phyloP scores from a whole-genome alignment of 768 basidiomycete genomes.

The Strobilomyces dryophilus region DNA sequence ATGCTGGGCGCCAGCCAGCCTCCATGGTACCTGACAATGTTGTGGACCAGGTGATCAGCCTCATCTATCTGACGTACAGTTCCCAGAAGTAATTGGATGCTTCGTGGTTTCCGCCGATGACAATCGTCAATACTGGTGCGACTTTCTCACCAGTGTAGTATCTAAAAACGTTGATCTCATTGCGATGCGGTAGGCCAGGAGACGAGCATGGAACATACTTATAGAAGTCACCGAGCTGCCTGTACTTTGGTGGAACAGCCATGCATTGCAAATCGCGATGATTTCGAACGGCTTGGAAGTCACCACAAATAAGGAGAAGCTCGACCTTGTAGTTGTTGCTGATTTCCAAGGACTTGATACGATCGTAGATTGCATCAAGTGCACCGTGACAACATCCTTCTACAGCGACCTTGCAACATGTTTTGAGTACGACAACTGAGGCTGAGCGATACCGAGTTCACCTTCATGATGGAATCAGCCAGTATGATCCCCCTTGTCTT shows the following conservation, averaged over 20 bases:
- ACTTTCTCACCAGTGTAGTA: conserved; percentile 82
- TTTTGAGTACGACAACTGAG: conserved; percentile 1
- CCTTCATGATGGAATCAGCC: conserved; percentile 24
- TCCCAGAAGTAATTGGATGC: conserved; percentile 97
- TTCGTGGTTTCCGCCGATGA: conserved; percentile 98
- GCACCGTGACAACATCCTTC: conserved; percentile 96
- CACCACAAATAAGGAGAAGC: conserved; percentile 88
- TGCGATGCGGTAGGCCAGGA: background rate
- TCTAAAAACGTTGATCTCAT: conserved; percentile 33
- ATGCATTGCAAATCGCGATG: conserved; percentile 81
- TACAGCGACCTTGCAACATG: conserved; percentile 62
- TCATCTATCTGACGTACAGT: conserved; percentile 50
- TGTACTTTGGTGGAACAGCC: conserved; percentile 90
- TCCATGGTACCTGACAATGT: conserved; percentile 72
- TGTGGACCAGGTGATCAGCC: background rate
- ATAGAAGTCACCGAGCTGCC: conserved; percentile 77
- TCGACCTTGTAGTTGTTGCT: conserved; percentile 68
- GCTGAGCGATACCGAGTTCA: background rate
- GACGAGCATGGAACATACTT: conserved; percentile 40
- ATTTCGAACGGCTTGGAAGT: conserved; percentile 93
- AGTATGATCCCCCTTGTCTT: too few species aligned
- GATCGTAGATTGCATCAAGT: conserved; percentile 81
- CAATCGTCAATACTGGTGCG: conserved; percentile 84
- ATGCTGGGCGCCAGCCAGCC: conserved; percentile 97
- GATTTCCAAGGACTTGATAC: conserved; percentile 59